phyloP scores from a whole-genome alignment of 2,329 filamentous ascomycete species.

The Chrysosporium keratinophilum region DNA sequence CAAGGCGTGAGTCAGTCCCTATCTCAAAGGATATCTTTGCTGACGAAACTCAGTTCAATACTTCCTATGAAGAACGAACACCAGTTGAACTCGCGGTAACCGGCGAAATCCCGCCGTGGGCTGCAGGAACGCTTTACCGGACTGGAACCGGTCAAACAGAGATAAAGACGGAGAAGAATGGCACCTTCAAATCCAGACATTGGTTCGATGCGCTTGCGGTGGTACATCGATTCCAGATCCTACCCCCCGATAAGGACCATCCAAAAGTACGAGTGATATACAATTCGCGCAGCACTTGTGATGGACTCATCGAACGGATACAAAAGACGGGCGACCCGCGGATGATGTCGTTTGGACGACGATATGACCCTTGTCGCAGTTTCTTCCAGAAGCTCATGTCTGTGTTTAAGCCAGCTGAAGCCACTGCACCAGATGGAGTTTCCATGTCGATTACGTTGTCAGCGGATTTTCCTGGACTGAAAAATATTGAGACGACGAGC shows the following conservation, averaged over 20 bases:
- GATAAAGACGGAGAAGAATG: conserved; percentile 50
- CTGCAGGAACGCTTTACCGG: conserved; percentile 60
- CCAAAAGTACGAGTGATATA: conserved; percentile 48
- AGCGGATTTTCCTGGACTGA: conserved; percentile 52
- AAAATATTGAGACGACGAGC: conserved; percentile 19
- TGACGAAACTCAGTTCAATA: conserved; percentile 50
- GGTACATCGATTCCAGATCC: conserved; percentile 61
- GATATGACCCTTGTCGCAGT: conserved; percentile 61
- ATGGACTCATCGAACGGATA: conserved; percentile 52
- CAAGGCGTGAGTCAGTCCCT: conserved; percentile 35
- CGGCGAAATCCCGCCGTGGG: conserved; percentile 60
- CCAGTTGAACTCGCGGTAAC: conserved; percentile 54
- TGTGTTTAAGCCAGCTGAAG: conserved; percentile 38
- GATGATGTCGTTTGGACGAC: conserved; percentile 57
- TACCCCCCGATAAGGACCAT: conserved; percentile 31
- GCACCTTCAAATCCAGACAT: conserved; percentile 52
- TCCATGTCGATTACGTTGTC: conserved; percentile 60
- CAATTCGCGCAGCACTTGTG: conserved; percentile 58
- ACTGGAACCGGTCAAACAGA: conserved; percentile 61
- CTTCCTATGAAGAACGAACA: conserved; percentile 53
- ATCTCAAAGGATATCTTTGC: not conserved
- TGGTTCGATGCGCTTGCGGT: conserved; percentile 75
- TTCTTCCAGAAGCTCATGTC: conserved; percentile 63
- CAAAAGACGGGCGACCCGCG: conserved; percentile 49
- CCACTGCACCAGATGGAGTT: conserved; percentile 27